A percentile compares a stretch with the other conserved stretches of the same genome.
Conservation (phyloP, 257 asterid species). For the Ophiorrhiza pumila region DNA sequence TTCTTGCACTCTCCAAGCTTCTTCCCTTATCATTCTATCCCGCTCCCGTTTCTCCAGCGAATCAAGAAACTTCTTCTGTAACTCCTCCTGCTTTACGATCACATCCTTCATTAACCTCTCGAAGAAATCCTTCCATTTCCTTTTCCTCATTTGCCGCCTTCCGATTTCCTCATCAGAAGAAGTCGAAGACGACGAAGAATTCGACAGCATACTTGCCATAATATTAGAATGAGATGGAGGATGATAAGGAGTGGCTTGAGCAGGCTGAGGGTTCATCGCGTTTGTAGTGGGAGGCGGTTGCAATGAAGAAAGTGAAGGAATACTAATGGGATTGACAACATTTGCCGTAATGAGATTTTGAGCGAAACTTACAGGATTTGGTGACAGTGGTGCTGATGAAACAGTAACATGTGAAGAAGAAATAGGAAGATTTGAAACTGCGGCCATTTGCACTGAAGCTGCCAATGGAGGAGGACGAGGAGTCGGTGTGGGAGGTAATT, state of each 20-base stretch:
- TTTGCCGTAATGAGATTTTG: slow-evolving; percentile 16
- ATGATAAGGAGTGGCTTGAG: neutral
- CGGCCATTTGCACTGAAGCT: slow-evolving; percentile 17
- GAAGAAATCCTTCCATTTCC: slow-evolving; percentile 82
- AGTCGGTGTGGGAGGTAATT: slow-evolving; percentile 38
- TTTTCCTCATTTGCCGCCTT: slow-evolving; percentile 54
- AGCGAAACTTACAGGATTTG: slow-evolving; percentile 28
- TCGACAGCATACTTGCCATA: slow-evolving; percentile 28
- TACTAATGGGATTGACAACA: slow-evolving; percentile 16
- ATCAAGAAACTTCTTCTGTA: slow-evolving; percentile 69
- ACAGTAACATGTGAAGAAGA: slow-evolving; percentile 45
- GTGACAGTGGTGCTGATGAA: slow-evolving; percentile 52
- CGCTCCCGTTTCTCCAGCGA: slow-evolving; percentile 71
- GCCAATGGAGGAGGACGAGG: slow-evolving; percentile 30
- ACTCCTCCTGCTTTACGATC: slow-evolving; percentile 72
- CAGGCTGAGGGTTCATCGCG: slow-evolving; percentile 21
- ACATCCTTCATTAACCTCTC: slow-evolving; percentile 59
- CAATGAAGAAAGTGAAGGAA: slow-evolving; percentile 13
- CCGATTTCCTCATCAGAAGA: slow-evolving; percentile 79
- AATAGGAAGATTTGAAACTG: slow-evolving; percentile 14
- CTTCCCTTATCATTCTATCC: slow-evolving; percentile 72
- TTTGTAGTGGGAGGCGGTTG: slow-evolving; percentile 23
- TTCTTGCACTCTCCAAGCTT: slow-evolving; percentile 83
- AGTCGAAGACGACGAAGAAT: slow-evolving; percentile 74
- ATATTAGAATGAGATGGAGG: slow-evolving; percentile 16